Evolutionary conservation across 78 protist genomes (phyloP), one percentile per base, ranked within the genome.

Genomic region (Dictyostelium purpureum): DNA sequence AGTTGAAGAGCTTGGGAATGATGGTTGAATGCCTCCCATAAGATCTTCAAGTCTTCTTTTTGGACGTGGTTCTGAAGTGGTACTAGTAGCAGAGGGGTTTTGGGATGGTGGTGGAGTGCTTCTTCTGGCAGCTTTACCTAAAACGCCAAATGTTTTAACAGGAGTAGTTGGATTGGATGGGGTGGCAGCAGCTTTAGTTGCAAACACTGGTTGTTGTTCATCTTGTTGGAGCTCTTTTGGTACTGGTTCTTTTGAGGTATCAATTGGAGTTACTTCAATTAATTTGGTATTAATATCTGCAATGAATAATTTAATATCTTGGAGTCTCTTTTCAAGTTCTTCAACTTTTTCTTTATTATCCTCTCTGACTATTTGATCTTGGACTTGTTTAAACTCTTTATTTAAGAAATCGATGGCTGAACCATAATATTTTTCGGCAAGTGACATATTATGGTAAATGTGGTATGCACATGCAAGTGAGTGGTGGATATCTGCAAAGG

Each of bases 231-330:
- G 43, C 38, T 65, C 89, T 26, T 81, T 81, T 65, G 89, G 89
- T 42, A 81, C 78, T 67, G 77, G 89, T 52, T 81, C 89, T 3
- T 81, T 69, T 7, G 90, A 83, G 9, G 90, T 83, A 71, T 83
- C 90, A 21, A 83, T 70, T 51, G 90, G 90, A 16, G 57, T 45
- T 6, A 83, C 90, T 43, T 83, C 90, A 71, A 57, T 80, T 12
- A 83, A 31, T 33, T 33, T 83, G 9, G 21, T 9, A 57, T 83
- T 69, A 6, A 71, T 31, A 33, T 83, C 80, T 2, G 18, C 66
- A 24, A 83, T 66, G 4, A 83, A 67, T 37, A 38, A 40, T 75
- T 83, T 83, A 5, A 83, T 28, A 54, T 83, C 90, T 71, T 83
- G 79, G 42, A 83, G 69, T 42, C 65, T 77, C 31, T 79, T 63